Evolutionary conservation across 371 early-diverging fungal genomes (phyloP).

Genomic region (Aphelidium insulamus): DNA sequence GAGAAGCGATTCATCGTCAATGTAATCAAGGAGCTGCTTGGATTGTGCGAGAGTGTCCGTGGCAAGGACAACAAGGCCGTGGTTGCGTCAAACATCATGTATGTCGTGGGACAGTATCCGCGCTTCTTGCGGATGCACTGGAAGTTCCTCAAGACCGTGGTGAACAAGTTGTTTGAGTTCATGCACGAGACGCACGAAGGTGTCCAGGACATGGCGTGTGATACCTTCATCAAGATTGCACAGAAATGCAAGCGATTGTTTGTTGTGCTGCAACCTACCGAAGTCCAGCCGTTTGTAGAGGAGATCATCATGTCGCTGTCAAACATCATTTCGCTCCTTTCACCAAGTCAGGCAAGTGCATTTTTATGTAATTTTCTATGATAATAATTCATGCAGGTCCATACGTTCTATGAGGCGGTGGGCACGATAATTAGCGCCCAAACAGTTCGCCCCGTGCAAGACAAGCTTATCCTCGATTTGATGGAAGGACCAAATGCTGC

Average conservation of each 20-base stretch:
- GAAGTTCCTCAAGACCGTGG: slow-evolving; percentile 98
- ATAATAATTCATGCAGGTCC: slow-evolving; percentile 21
- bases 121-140: slow-evolving; percentile 95
- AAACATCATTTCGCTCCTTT: slow-evolving; percentile 61
- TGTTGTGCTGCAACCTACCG: slow-evolving; percentile 64
- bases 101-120: slow-evolving; percentile 97
- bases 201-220: slow-evolving; percentile 99
- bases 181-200: slow-evolving; percentile 99
- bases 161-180: slow-evolving; percentile 99
- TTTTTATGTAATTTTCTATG: background rate
- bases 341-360: slow-evolving; percentile 48
- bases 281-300: slow-evolving; percentile 71
- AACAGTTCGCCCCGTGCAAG: slow-evolving; percentile 37
- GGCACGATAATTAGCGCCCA: slow-evolving; percentile 89
- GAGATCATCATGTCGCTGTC: slow-evolving; percentile 63
- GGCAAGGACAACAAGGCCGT: slow-evolving; percentile 99
- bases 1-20: slow-evolving; percentile 96
- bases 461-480: slow-evolving; percentile 49
- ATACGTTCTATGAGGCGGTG: slow-evolving; percentile 90
- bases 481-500: slow-evolving; percentile 74
- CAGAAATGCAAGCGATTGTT: slow-evolving; percentile 93
- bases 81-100: slow-evolving; percentile 99
- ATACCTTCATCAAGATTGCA: slow-evolving; percentile 96
- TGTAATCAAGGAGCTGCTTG: slow-evolving; percentile 90
- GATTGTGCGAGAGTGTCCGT: slow-evolving; percentile 76